These are phyloP conservation scores for Hypoxylon sp. DNA, from an alignment of 2,329 filamentous ascomycete species.

Conservation along the genomic window DNA sequence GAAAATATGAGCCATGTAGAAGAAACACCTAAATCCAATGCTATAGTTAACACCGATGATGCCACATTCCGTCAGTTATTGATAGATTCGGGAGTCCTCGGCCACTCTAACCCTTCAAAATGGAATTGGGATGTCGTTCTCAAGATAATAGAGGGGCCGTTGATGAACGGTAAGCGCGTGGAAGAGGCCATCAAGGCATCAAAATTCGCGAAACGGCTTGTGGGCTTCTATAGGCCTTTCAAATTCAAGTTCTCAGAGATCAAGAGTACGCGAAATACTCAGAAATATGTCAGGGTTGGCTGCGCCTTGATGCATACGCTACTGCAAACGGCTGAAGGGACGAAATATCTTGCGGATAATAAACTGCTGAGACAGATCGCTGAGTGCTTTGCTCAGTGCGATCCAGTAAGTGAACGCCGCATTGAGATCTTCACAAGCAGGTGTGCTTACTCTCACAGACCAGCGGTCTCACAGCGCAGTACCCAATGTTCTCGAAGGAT, in stretches of 20 bases:
- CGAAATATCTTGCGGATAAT: constrained; percentile 87
- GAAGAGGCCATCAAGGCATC: constrained; percentile 95
- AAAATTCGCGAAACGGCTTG: constrained; percentile 94
- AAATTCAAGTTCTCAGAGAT: constrained; percentile 95
- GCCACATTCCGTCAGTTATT: constrained; percentile 73
- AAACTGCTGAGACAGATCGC: constrained; percentile 94
- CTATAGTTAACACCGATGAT: constrained; percentile 67
- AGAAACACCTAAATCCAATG: constrained; percentile 66
- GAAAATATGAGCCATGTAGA: constrained; percentile 65
- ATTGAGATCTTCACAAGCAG: background rate
- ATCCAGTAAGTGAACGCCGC: constrained; percentile 72
- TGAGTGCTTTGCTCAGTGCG: constrained; percentile 94
- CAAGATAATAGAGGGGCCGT: constrained; percentile 89
- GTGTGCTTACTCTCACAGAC: constrained; percentile 59
- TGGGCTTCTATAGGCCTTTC: constrained; percentile 96
- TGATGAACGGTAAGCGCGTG: constrained; percentile 89
- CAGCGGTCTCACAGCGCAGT: constrained; percentile 81
- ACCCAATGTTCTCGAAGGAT: constrained; percentile 88
- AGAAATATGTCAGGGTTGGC: constrained; percentile 91
- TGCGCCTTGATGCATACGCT: constrained; percentile 90
- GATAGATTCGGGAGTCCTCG: constrained; percentile 86
- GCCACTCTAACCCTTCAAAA: constrained; percentile 90
- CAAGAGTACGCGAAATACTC: constrained; percentile 90
- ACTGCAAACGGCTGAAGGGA: constrained; percentile 86
- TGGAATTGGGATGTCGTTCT: constrained; percentile 98